Evolutionary conservation across 2,329 filamentous ascomycete genomes (phyloP).

Genomic region (Magnaporthiopsis incrustans): DNA sequence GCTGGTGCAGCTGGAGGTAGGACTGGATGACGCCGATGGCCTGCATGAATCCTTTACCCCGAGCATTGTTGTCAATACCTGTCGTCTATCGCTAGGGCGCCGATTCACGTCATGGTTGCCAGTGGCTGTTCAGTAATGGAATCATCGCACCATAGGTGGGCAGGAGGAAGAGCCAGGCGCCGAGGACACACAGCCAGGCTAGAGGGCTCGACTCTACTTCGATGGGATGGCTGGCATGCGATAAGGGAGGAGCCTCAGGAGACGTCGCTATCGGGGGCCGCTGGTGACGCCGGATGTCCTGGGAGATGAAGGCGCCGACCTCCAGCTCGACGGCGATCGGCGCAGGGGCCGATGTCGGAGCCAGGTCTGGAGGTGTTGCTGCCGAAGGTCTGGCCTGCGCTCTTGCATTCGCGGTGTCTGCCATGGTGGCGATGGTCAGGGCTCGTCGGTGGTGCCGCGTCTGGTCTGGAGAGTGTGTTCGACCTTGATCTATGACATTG

Average conservation of each 20-base stretch:
- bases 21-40: conserved; percentile 39
- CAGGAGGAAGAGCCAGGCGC: conserved; percentile 11
- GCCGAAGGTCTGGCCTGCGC: background rate
- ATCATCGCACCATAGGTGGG: conserved; percentile 10
- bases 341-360: background rate
- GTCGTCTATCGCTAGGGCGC: background rate
- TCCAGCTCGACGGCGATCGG: background rate
- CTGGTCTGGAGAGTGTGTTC: too few relatives aligned
- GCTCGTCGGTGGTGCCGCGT: background rate
- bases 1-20: conserved; percentile 35
- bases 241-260: background rate
- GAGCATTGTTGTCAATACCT: background rate
- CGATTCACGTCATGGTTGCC: too few relatives aligned
- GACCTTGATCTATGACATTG: background rate
- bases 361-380: background rate
- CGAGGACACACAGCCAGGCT: conserved; percentile 11
- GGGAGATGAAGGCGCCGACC: background rate
- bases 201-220: background rate
- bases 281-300: background rate
- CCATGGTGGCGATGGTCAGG: background rate
- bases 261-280: background rate
- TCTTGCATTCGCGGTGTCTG: background rate
- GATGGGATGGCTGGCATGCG: too few relatives aligned
- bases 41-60: conserved; percentile 33
- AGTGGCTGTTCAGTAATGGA: background rate